These are phyloP conservation scores for Viola odorata DNA, from an alignment of 345 rosid genomes.

Conservation along the genomic window DNA sequence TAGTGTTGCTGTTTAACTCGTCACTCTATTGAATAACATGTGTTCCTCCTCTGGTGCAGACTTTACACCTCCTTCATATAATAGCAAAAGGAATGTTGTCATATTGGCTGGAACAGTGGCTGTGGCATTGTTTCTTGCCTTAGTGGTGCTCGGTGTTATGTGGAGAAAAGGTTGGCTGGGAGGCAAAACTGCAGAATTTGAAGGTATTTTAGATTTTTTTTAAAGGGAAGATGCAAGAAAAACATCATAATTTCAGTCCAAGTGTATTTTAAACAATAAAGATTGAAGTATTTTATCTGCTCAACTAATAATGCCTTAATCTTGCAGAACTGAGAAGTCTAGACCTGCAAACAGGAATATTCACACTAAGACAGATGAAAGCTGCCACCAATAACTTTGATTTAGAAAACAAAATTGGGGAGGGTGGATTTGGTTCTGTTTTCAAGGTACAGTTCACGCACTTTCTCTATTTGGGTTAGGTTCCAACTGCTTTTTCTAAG, in stretches of 20 bases:
- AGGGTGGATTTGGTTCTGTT: constrained; percentile 23
- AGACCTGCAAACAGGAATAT: constrained; percentile 25
- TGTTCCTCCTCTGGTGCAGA: constrained; percentile 15
- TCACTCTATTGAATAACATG: constrained; percentile 7
- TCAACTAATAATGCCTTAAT: constrained; percentile 18
- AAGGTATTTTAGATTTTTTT: constrained; percentile 34
- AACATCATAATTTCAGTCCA: background rate
- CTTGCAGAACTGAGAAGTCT: constrained; percentile 23
- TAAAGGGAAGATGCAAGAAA: background rate
- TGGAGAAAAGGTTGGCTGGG: constrained; percentile 35
- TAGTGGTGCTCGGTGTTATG: constrained; percentile 11
- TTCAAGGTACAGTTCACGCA: constrained; percentile 24
- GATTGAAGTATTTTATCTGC: background rate
- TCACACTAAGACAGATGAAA: constrained; percentile 23
- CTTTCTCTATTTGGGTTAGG: background rate
- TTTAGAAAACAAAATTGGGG: constrained; percentile 18
- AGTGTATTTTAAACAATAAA: background rate
- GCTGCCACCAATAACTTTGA: constrained; percentile 24
- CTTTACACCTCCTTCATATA: constrained; percentile 16
- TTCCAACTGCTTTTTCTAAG: background rate
- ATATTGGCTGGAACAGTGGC: constrained; percentile 14
- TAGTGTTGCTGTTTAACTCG: background rate
- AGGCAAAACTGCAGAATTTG: constrained; percentile 41
- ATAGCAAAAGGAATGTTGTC: constrained; percentile 7
- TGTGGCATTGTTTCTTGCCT: constrained; percentile 5